Conservation (phyloP, 2,329 filamentous ascomycete species). For the Penicillium aurantiogriseum region DNA sequence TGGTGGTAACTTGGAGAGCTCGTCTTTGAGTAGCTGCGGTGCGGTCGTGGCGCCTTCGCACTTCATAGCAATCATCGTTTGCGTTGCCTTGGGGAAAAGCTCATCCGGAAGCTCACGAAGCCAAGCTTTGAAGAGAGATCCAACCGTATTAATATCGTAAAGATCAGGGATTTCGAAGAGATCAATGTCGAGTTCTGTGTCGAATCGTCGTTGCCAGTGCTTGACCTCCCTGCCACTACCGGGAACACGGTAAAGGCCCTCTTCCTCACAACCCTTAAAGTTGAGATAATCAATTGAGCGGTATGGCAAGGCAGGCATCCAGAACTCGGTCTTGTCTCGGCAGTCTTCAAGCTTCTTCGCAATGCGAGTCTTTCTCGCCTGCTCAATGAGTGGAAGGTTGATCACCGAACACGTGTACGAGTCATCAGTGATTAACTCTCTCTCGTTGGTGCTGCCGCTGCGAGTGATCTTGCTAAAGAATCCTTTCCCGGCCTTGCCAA, state of each 20-base stretch:
- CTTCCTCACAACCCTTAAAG: conserved; percentile 89
- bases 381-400: conserved; percentile 80
- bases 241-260: conserved; percentile 88
- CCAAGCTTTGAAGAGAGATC: conserved; percentile 95
- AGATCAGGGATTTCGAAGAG: conserved; percentile 83
- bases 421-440: conserved; percentile 72
- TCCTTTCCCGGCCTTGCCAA: conserved; percentile 73
- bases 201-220: conserved; percentile 89
- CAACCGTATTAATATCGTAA: conserved; percentile 95
- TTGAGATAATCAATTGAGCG: conserved; percentile 95
- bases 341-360: conserved; percentile 85
- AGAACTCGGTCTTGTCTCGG: conserved; percentile 94
- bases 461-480: conserved; percentile 76
- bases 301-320: conserved; percentile 97
- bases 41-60: conserved; percentile 76
- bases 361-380: conserved; percentile 86
- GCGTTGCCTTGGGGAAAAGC: conserved; percentile 80
- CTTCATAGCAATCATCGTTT: conserved; percentile 76
- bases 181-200: conserved; percentile 85
- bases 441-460: conserved; percentile 65
- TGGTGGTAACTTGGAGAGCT: conserved; percentile 88
- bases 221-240: conserved; percentile 88
- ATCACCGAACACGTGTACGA: conserved; percentile 83
- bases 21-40: conserved; percentile 82
- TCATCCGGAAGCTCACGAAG: conserved; percentile 92